These are phyloP conservation scores for Phlebopus sp. DNA, from an alignment of 1,284 basidiomycete species.

Conservation along the genomic window DNA sequence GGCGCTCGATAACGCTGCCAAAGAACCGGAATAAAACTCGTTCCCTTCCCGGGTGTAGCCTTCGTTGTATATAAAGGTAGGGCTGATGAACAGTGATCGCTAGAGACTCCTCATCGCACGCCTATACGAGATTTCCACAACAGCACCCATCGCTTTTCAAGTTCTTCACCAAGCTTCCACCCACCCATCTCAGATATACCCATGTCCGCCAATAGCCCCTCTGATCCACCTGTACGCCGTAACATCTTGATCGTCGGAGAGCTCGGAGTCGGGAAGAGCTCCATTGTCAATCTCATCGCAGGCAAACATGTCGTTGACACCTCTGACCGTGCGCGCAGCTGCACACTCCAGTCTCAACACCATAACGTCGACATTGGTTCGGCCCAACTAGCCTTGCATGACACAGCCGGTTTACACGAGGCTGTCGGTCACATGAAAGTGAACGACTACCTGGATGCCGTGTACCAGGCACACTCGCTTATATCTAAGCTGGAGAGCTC, in stretches of 20 bases:
- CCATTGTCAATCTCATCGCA: constrained; percentile 31
- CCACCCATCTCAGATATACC: neutral
- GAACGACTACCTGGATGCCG: constrained; percentile 26
- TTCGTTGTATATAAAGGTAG: too few relatives aligned
- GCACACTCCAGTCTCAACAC: constrained; percentile 21
- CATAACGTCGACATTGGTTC: constrained; percentile 14
- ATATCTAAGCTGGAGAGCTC: constrained; percentile 30
- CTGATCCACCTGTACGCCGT: constrained; percentile 13
- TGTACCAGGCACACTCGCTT: constrained; percentile 32
- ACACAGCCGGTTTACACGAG: constrained; percentile 42
- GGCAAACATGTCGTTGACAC: constrained; percentile 17
- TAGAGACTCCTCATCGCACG: too few relatives aligned
- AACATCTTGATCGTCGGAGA: constrained; percentile 31
- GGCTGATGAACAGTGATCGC: too few relatives aligned
- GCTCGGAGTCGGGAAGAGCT: constrained; percentile 32
- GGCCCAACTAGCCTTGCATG: constrained; percentile 29
- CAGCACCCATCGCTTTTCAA: too few relatives aligned
- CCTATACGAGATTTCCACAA: too few relatives aligned
- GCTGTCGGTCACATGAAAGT: constrained; percentile 22
- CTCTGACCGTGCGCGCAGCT: constrained; percentile 22
- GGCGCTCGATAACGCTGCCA: too few relatives aligned
- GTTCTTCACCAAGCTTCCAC: constrained; percentile 4
- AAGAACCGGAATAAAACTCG: too few relatives aligned
- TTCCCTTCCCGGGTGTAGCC: too few relatives aligned
- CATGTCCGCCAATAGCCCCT: constrained; percentile 17